A percentile compares a stretch with the other conserved stretches of the same genome.
phyloP scores from a whole-genome alignment of 176 grass and related monocot species.

The Leersia perrieri region DNA sequence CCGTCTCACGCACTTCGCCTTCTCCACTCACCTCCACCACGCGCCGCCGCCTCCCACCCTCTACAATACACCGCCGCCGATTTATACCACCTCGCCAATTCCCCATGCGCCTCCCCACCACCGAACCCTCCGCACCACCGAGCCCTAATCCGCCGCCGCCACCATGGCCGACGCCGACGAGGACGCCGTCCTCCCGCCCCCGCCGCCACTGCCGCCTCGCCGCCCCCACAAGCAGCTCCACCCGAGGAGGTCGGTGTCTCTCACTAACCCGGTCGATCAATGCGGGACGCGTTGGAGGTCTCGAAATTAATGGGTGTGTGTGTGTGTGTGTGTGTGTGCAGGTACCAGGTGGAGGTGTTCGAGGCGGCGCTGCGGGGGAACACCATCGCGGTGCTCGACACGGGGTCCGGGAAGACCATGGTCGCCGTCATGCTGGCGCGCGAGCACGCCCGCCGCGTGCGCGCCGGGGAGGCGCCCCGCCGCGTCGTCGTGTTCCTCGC shows the following conservation, averaged over 20 bases:
- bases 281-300: too few species aligned
- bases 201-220: slow-evolving; percentile 24
- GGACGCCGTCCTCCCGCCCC: slow-evolving; percentile 19
- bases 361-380: slow-evolving; percentile 53
- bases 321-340: neutral
- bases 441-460: slow-evolving; percentile 34
- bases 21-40: slow-evolving; percentile 14
- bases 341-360: slow-evolving; percentile 63
- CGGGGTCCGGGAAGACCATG: slow-evolving; percentile 62
- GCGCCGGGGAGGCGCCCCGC: slow-evolving; percentile 22
- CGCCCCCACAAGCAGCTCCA: slow-evolving; percentile 48
- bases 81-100: slow-evolving; percentile 23
- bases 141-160: neutral
- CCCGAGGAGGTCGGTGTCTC: slow-evolving; percentile 36
- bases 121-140: slow-evolving; percentile 8
- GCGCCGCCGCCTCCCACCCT: neutral
- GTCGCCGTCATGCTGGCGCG: slow-evolving; percentile 64
- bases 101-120: slow-evolving; percentile 19
- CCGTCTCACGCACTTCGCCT: slow-evolving; percentile 50
- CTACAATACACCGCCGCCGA: neutral
- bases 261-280: neutral
- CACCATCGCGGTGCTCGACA: slow-evolving; percentile 65
- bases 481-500: slow-evolving; percentile 55
- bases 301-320: too few species aligned
- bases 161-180: slow-evolving; percentile 26